Conservation (phyloP, 441 rosid genomes). For the Eugenia klotzschiana region DNA sequence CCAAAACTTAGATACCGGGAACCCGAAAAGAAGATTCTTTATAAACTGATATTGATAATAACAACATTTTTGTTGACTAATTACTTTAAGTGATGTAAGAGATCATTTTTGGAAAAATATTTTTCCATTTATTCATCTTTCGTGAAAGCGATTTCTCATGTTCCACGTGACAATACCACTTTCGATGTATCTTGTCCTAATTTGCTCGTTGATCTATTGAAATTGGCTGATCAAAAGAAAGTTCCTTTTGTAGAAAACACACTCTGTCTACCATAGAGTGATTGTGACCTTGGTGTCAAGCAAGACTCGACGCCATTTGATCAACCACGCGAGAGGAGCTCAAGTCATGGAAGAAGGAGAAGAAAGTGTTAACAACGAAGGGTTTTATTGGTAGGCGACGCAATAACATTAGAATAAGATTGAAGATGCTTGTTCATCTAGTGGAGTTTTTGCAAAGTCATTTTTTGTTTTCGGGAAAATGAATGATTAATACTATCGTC, state of each 20-base stretch:
- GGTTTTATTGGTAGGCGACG: neutral
- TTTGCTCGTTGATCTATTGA: neutral
- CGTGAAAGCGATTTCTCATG: neutral
- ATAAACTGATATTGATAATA: neutral
- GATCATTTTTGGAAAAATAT: rapidly evolving
- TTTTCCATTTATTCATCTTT: neutral
- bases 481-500: no score
- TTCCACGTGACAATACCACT: neutral
- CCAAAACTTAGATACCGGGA: no score
- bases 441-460: no score
- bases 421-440: neutral
- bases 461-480: no score
- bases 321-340: no score
- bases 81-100: neutral
- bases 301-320: no score
- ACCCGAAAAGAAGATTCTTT: neutral
- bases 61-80: neutral
- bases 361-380: neutral
- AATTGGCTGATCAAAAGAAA: neutral
- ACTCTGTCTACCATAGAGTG: neutral
- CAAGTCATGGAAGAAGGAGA: neutral
- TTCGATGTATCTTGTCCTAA: neutral
- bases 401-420: neutral
- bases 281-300: neutral
- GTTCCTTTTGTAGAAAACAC: neutral